phyloP scores from a whole-genome alignment of 805 yeast species.

The Candida parachauliodes region DNA sequence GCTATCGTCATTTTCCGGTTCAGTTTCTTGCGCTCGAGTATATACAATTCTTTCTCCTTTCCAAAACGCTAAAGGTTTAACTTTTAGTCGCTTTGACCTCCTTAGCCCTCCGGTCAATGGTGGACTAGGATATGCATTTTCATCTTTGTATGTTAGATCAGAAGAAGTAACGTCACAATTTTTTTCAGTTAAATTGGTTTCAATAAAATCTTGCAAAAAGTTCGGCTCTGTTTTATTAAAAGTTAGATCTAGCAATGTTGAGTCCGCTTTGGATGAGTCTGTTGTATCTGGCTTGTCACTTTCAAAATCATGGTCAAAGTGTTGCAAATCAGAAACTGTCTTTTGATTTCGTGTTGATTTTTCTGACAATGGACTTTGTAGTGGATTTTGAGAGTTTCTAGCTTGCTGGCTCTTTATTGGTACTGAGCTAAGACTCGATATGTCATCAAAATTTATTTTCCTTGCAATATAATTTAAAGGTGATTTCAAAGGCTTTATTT shows the following conservation, averaged over 20 bases:
- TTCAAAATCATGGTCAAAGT: neutral
- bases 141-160: neutral
- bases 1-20: slow-evolving; percentile 34
- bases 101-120: slow-evolving; percentile 48
- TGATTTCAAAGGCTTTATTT: slow-evolving; percentile 23
- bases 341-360: neutral
- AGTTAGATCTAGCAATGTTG: neutral
- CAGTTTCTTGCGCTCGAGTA: slow-evolving; percentile 25
- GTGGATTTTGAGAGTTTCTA: slow-evolving; percentile 11
- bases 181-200: neutral
- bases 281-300: neutral
- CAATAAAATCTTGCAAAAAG: too few species aligned
- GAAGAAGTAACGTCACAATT: slow-evolving; percentile 9
- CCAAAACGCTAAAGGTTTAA: slow-evolving; percentile 65
- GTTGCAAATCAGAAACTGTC: neutral
- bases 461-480: slow-evolving; percentile 26
- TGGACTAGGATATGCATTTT: slow-evolving; percentile 27
- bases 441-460: slow-evolving; percentile 33
- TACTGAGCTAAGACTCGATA: slow-evolving; percentile 26
- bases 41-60: slow-evolving; percentile 64
- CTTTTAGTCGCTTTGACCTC: slow-evolving; percentile 60
- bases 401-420: slow-evolving; percentile 28
- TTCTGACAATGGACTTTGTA: slow-evolving; percentile 8
- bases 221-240: neutral
- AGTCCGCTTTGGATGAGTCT: neutral